Evolutionary conservation across 2,329 filamentous ascomycete genomes (phyloP).

Genomic region (Thielaviopsis musarum): DNA sequence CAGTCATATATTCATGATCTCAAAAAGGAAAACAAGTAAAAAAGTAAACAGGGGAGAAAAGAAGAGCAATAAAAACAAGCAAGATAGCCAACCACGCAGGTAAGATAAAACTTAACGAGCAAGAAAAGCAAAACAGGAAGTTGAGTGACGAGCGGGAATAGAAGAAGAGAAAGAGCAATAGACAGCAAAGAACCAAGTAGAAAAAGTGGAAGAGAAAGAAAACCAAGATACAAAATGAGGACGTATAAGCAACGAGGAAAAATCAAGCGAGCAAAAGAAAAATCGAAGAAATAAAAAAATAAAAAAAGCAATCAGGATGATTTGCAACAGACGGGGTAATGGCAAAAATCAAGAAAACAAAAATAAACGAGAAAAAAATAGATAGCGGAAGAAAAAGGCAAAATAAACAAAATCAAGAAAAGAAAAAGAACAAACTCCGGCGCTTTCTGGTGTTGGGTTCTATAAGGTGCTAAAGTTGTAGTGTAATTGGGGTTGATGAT

Average conservation of each 20-base stretch:
- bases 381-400: background rate
- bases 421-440: background rate
- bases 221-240: no score
- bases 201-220: background rate
- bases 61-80: background rate
- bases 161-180: background rate
- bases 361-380: background rate
- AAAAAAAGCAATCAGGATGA: no score
- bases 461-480: background rate
- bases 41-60: background rate
- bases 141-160: background rate
- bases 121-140: background rate
- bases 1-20: constrained; percentile 11
- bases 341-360: no score
- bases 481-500: background rate
- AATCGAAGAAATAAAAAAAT: no score
- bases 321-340: no score
- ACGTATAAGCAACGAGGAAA: no score
- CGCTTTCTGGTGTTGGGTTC: background rate
- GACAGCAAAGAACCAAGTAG: no score
- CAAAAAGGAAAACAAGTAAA: background rate
- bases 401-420: background rate
- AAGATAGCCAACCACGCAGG: no score
- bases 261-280: no score
- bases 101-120: background rate